Evolutionary conservation across 768 basidiomycete species (phyloP).

Genomic region (Coprinellus aureogranulatus): DNA sequence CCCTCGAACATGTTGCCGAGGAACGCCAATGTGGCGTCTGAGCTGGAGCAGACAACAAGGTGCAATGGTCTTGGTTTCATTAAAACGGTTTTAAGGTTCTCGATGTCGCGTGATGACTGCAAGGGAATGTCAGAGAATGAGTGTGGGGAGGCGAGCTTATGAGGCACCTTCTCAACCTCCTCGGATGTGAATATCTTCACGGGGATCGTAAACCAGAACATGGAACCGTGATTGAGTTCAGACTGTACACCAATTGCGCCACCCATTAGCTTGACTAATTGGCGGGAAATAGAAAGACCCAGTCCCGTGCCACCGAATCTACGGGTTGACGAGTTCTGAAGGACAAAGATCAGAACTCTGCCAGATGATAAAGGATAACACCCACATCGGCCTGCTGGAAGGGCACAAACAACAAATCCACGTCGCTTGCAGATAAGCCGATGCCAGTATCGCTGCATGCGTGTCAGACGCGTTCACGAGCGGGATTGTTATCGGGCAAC

Average conservation of each 20-base stretch:
- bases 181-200: conserved; percentile 54
- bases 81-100: conserved; percentile 46
- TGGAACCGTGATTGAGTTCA: conserved; percentile 59
- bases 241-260: conserved; percentile 71
- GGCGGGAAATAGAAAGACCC: conserved; percentile 70
- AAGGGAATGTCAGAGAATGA: conserved; percentile 2
- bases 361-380: neutral
- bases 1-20: conserved; percentile 56
- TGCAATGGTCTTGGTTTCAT: conserved; percentile 44
- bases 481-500: too few relatives aligned
- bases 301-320: conserved; percentile 78
- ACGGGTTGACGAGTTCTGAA: conserved; percentile 72
- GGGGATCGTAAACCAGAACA: conserved; percentile 74
- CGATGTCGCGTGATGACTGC: conserved; percentile 48
- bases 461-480: too few relatives aligned
- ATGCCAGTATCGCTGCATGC: conserved; percentile 65
- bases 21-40: conserved; percentile 54
- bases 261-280: conserved; percentile 73
- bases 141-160: conserved; percentile 1
- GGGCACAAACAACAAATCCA: conserved; percentile 66
- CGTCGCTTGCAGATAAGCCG: conserved; percentile 63
- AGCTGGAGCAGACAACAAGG: conserved; percentile 58
- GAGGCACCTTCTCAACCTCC: conserved; percentile 53
- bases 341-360: neutral
- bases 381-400: conserved; percentile 71